These are phyloP conservation scores for Psilocybe cyanescens DNA, from an alignment of 768 basidiomycete genomes.

Conservation along the genomic window DNA sequence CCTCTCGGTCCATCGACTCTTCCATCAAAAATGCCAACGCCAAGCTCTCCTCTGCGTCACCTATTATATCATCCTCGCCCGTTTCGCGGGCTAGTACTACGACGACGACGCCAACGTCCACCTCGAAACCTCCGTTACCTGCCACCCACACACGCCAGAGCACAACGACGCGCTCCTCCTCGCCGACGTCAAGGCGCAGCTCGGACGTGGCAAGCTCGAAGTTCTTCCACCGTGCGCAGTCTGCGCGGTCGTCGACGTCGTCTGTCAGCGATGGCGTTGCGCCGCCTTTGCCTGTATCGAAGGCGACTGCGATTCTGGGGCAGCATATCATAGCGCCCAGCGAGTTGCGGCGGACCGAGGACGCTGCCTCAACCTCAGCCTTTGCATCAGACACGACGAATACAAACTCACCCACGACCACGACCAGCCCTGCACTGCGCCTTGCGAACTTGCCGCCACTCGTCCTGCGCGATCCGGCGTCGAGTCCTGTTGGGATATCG, in stretches of 20 bases:
- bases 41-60: neutral
- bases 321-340: conserved; percentile 60
- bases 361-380: neutral
- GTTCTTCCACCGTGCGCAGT: conserved; percentile 48
- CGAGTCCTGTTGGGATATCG: neutral
- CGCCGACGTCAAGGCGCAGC: conserved; percentile 46
- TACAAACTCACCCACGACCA: too few relatives aligned
- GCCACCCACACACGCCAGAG: conserved; percentile 28
- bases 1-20: conserved; percentile 9
- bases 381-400: neutral
- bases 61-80: conserved; percentile 6
- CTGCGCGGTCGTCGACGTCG: conserved; percentile 58
- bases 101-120: neutral
- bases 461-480: neutral
- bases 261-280: conserved; percentile 51
- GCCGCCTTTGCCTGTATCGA: conserved; percentile 18
- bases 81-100: neutral
- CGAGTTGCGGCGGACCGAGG: conserved; percentile 45
- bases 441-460: neutral
- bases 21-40: neutral
- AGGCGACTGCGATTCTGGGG: conserved; percentile 22
- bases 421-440: neutral
- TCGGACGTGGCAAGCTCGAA: conserved; percentile 58
- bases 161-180: conserved; percentile 61
- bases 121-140: neutral